Evolutionary conservation across 305 asterid genomes (phyloP).

Genomic region (Fraxinus velutina): DNA sequence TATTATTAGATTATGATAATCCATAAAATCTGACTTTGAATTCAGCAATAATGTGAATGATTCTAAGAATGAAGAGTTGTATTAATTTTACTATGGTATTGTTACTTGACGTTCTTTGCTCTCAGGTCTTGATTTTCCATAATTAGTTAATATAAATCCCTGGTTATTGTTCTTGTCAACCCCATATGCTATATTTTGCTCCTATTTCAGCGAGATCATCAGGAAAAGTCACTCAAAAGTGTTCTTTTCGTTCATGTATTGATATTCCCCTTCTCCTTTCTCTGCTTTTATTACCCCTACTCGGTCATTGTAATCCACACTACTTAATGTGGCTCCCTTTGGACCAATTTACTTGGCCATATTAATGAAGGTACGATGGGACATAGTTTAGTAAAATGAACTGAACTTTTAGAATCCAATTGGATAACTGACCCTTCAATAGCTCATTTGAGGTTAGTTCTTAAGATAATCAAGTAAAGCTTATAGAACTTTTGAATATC

Average conservation of each 20-base stretch:
- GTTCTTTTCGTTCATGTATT: neutral
- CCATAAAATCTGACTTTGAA: neutral
- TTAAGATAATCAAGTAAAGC: slow-evolving; percentile 2
- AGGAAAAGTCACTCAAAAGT: neutral
- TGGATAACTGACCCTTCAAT: neutral
- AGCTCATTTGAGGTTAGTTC: neutral
- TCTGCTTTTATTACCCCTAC: neutral
- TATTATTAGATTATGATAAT: neutral
- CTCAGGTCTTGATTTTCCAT: neutral
- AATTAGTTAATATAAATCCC: neutral
- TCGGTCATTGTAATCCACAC: neutral
- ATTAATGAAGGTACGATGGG: neutral
- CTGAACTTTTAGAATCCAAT: neutral
- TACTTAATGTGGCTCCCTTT: neutral
- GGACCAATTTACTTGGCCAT: neutral
- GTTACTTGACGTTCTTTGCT: neutral
- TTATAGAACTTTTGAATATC: slow-evolving; percentile 3
- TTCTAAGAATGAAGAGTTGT: neutral
- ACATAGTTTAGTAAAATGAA: neutral
- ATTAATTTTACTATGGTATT: neutral
- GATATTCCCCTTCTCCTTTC: neutral
- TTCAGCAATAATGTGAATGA: neutral
- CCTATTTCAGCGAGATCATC: neutral
- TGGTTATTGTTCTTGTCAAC: neutral
- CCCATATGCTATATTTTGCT: neutral